Base-by-base conservation (phyloP, 768 basidiomycete genomes). In the Agaricus subrufescens region DNA sequence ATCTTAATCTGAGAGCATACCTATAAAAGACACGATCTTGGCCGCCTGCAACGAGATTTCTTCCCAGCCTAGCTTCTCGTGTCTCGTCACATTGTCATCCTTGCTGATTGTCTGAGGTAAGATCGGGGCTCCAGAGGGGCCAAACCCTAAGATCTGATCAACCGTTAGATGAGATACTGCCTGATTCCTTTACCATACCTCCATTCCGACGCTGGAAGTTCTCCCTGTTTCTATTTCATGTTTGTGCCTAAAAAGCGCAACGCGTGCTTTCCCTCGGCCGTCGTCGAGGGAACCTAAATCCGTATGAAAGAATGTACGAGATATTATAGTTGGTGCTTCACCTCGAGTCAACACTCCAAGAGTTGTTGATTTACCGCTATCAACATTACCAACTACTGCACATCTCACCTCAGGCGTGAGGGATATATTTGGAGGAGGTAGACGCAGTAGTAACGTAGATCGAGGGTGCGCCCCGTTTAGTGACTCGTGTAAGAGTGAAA, bases 201-300 rank as follows among this genome's bases (percentile, higher is more conserved):
- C 97, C 87, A 97, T 95, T 23, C 97, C 97, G 43, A 98, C 92
- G 58, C 90, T 93, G 25, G 91, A 94, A 0, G 97, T 99, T 50
- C 97, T 76, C 5, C 96, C 96, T 19, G 89, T 94, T 73, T 98
- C 97, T 52, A 98, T 77, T 71, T 99, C 97, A 65, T 99, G 97
- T 68, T 98, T 97, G 68, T 99, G 97, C 53, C 96, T 79, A 71
- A 98, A 98, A 7, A 99, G 74, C 3, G 87, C 85, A 4, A 98
- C 89, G 51, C 96, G 89, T 0, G 89, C 89, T 49, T 83, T 81
- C 0, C 88, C 89, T 68, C 88, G 75, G 27, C 91, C 90, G 64
- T 94, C 91, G 63, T 94, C 91, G 51, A 92, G 73, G 19, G 80
- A 79, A 50, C 89, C 87, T 91, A 31, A 14, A 27, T 0, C 23